These are phyloP conservation scores for Eimeria maxima DNA, from an alignment of 169 alveolate species.

Conservation along the genomic window DNA sequence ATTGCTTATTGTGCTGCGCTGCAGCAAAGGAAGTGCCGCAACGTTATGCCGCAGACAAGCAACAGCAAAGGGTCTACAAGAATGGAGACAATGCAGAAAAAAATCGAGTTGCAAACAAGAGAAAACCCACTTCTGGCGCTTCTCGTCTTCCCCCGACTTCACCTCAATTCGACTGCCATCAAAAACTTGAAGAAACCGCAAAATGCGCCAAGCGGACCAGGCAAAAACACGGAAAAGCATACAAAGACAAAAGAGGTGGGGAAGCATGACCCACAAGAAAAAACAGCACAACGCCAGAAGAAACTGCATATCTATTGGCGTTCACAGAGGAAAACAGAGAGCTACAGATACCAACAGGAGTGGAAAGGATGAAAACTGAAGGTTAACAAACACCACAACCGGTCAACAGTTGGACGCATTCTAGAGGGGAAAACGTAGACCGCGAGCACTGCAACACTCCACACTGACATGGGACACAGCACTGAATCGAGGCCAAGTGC, in stretches of 20 bases:
- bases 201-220: background rate
- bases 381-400: background rate
- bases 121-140: constrained; percentile 69
- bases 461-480: no score
- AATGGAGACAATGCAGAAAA: background rate
- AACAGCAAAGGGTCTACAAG: background rate
- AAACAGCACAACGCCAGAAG: background rate
- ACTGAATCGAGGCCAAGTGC: no score
- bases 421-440: no score
- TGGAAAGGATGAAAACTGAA: background rate
- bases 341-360: background rate
- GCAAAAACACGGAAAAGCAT: background rate
- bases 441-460: no score
- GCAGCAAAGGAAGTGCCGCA: background rate
- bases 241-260: background rate
- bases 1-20: background rate
- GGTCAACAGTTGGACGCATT: no score
- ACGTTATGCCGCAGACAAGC: background rate
- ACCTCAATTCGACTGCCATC: constrained; percentile 82
- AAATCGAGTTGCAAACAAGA: background rate
- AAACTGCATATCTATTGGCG: background rate
- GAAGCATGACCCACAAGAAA: background rate
- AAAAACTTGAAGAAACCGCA: constrained; percentile 58
- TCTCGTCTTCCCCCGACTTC: constrained; percentile 80
- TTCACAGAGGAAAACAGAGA: background rate